Conservation (phyloP, 352 stramenopile species). For the Phytophthora litchii region DNA sequence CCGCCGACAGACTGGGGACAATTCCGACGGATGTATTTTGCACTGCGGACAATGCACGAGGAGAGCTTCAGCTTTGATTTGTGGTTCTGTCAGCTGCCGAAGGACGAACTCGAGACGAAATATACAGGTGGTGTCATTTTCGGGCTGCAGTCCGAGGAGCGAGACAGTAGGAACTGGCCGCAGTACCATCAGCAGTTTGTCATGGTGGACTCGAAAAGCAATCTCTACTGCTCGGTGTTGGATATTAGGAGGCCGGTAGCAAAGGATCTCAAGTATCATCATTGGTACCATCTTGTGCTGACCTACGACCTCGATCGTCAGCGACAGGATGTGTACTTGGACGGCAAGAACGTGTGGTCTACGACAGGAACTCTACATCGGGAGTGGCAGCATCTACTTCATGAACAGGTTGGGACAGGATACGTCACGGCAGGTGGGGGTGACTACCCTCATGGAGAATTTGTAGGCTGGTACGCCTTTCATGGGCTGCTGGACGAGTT, state of each 20-base stretch:
- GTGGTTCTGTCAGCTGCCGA: constrained; percentile 43
- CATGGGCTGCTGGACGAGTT: constrained; percentile 48
- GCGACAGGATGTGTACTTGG: constrained; percentile 43
- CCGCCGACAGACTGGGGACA: constrained; percentile 26
- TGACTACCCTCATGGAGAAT: constrained; percentile 30
- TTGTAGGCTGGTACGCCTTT: constrained; percentile 53
- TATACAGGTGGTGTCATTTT: constrained; percentile 46
- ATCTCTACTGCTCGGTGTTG: constrained; percentile 56
- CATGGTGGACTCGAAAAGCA: constrained; percentile 41
- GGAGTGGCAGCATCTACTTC: constrained; percentile 42
- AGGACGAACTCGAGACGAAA: neutral
- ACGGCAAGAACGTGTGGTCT: constrained; percentile 34
- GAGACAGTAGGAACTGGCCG: constrained; percentile 35
- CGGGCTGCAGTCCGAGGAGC: constrained; percentile 42
- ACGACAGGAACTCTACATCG: constrained; percentile 27
- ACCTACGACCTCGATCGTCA: constrained; percentile 36
- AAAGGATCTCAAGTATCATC: constrained; percentile 25
- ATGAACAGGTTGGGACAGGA: constrained; percentile 50
- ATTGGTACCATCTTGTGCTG: constrained; percentile 54
- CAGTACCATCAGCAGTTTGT: constrained; percentile 52
- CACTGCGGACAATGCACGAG: constrained; percentile 18
- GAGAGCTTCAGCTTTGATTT: constrained; percentile 45
- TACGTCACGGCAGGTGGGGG: constrained; percentile 34
- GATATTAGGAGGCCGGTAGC: constrained; percentile 33
- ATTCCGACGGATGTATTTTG: constrained; percentile 26